Evolutionary conservation across 345 rosid genomes (phyloP).

Genomic region (Citrus maxima): DNA sequence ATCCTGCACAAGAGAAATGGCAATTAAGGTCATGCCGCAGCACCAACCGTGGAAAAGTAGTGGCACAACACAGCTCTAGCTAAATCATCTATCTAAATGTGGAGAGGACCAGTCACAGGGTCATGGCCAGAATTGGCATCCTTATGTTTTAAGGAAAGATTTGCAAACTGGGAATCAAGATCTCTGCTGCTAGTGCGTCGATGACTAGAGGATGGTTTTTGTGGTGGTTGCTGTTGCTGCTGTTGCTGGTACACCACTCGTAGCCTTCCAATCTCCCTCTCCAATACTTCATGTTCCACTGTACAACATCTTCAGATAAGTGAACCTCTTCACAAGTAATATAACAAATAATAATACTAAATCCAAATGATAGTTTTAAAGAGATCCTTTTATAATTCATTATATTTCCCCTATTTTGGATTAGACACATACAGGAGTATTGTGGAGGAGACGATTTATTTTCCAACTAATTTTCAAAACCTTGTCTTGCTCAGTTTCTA

Average conservation of each 20-base stretch:
- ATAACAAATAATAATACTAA: neutral
- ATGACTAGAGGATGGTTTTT: constrained; percentile 61
- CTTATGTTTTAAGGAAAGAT: constrained; percentile 71
- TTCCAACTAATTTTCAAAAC: neutral
- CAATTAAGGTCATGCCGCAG: constrained; percentile 23
- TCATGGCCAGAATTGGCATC: constrained; percentile 64
- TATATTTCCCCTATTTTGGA: neutral
- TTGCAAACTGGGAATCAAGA: constrained; percentile 82
- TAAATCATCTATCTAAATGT: constrained; percentile 40
- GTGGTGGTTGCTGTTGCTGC: constrained; percentile 46
- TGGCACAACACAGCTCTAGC: constrained; percentile 23
- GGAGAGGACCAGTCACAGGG: constrained; percentile 59
- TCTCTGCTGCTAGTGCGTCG: constrained; percentile 74
- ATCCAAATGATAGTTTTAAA: neutral
- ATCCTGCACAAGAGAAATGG: constrained; percentile 22
- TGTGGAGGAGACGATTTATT: neutral
- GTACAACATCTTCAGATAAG: constrained; percentile 18
- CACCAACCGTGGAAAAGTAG: constrained; percentile 9
- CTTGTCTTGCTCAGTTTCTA: neutral
- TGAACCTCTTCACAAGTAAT: constrained; percentile 4
- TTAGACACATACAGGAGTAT: neutral
- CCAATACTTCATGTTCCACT: constrained; percentile 99
- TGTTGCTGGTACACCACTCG: constrained; percentile 70
- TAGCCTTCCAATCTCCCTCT: constrained; percentile 89
- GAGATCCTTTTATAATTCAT: neutral